Percentiles rank a stretch among this genome's conserved stretches.
These are phyloP conservation scores for Mycogone perniciosa DNA, from an alignment of 2,329 filamentous ascomycete species.

Conservation along the genomic window DNA sequence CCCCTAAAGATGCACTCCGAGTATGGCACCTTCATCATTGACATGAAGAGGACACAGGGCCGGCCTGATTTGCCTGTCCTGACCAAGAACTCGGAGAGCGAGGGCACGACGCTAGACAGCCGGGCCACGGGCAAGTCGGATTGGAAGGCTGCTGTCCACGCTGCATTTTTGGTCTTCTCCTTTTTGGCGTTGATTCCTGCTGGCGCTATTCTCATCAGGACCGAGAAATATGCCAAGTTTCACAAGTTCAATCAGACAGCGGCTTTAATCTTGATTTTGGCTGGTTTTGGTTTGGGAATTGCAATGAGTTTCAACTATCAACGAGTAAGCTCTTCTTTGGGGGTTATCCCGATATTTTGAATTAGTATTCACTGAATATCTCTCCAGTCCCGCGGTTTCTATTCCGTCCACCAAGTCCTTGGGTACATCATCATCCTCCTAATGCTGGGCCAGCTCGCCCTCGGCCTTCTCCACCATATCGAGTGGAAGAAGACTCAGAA, in stretches of 20 bases:
- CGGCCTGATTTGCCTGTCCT: slow-evolving; percentile 35
- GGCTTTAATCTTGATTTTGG: slow-evolving; percentile 41
- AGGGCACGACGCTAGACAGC: slow-evolving; percentile 30
- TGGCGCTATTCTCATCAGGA: slow-evolving; percentile 47
- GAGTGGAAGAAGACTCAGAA: slow-evolving; percentile 44
- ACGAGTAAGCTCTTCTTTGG: slow-evolving; percentile 37
- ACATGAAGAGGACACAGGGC: slow-evolving; percentile 47
- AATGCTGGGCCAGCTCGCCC: slow-evolving; percentile 45
- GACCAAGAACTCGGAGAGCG: slow-evolving; percentile 25
- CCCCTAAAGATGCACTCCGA: slow-evolving; percentile 45
- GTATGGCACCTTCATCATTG: slow-evolving; percentile 50
- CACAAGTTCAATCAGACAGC: slow-evolving; percentile 49
- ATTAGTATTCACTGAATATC: background rate
- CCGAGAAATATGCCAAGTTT: slow-evolving; percentile 46
- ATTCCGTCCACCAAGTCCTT: slow-evolving; percentile 51
- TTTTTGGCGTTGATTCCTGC: slow-evolving; percentile 51
- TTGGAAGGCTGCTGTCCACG: slow-evolving; percentile 37
- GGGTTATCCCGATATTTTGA: background rate
- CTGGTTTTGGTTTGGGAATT: slow-evolving; percentile 49
- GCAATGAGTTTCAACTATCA: slow-evolving; percentile 47
- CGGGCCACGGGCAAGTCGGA: slow-evolving; percentile 29
- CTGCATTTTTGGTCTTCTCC: slow-evolving; percentile 48
- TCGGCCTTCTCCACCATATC: slow-evolving; percentile 52
- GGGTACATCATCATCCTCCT: slow-evolving; percentile 48
- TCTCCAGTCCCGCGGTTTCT: slow-evolving; percentile 44